phyloP scores from a whole-genome alignment of 768 basidiomycete genomes.

The Cystobasidium tubakii region DNA sequence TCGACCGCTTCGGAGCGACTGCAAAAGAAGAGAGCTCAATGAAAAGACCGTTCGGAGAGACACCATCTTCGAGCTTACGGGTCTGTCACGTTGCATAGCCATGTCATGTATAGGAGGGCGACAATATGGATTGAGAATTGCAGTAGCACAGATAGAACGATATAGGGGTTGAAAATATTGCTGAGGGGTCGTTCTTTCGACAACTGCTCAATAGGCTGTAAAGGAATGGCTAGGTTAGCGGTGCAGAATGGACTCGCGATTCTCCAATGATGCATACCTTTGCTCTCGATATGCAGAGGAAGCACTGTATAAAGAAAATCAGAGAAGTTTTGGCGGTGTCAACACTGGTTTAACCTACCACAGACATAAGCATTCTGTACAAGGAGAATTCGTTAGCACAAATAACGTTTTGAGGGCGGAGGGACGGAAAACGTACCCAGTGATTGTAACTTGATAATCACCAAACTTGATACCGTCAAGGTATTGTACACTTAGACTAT shows the following conservation, averaged over 20 bases:
- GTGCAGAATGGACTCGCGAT: background rate
- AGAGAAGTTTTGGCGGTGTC: background rate
- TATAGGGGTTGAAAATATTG: constrained; percentile 96
- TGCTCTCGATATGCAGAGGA: constrained; percentile 93
- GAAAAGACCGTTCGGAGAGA: constrained; percentile 6
- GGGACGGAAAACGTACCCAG: constrained; percentile 53
- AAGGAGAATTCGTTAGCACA: background rate
- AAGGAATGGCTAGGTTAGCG: background rate
- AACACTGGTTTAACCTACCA: constrained; percentile 48
- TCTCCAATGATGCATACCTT: constrained; percentile 58
- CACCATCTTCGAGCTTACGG: constrained; percentile 52
- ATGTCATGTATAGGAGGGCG: constrained; percentile 86
- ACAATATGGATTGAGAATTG: constrained; percentile 93
- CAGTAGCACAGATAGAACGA: constrained; percentile 78
- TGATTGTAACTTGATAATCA: constrained; percentile 95
- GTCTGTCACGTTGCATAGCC: constrained; percentile 69
- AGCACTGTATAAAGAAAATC: constrained; percentile 55
- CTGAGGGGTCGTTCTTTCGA: constrained; percentile 86
- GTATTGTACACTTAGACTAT: constrained; percentile 93
- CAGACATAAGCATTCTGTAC: constrained; percentile 76
- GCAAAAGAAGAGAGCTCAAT: constrained; percentile 19
- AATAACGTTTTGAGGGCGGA: background rate
- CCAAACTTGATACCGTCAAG: constrained; percentile 98
- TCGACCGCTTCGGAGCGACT: constrained; percentile 70
- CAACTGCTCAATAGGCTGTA: constrained; percentile 88